These are phyloP conservation scores for Phaffia rhodozyma DNA, from an alignment of 1,284 basidiomycete species.

Conservation along the genomic window DNA sequence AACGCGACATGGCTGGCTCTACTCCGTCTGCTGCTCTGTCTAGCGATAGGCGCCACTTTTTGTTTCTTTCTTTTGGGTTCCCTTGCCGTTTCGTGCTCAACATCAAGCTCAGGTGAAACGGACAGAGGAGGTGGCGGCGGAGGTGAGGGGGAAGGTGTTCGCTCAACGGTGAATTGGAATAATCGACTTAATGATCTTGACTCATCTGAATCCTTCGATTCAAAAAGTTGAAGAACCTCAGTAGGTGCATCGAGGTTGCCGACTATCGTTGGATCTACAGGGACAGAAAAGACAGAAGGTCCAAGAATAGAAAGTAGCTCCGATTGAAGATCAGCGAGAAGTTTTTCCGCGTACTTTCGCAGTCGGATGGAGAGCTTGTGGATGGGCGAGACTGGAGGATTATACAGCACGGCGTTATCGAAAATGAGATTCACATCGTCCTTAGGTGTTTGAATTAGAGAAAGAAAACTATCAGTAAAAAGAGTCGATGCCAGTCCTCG, in stretches of 20 bases:
- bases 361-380: slow-evolving; percentile 63
- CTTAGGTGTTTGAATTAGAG: slow-evolving; percentile 36
- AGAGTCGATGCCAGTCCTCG: neutral
- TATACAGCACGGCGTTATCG: slow-evolving; percentile 78
- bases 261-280: slow-evolving; percentile 22
- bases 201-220: slow-evolving; percentile 23
- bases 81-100: neutral
- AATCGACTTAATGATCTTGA: slow-evolving; percentile 51
- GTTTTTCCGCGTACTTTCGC: slow-evolving; percentile 45
- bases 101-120: neutral
- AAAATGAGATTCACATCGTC: slow-evolving; percentile 70
- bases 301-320: slow-evolving; percentile 8
- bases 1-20: too few relatives aligned
- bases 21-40: too few relatives aligned
- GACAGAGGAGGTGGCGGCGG: slow-evolving; percentile 26
- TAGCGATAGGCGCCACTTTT: neutral
- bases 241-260: slow-evolving; percentile 62
- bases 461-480: neutral
- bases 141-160: slow-evolving; percentile 46
- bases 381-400: slow-evolving; percentile 59
- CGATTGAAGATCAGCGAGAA: slow-evolving; percentile 49
- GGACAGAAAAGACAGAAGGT: slow-evolving; percentile 1
- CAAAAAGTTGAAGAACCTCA: slow-evolving; percentile 27
- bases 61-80: neutral
- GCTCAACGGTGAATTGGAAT: slow-evolving; percentile 53